phyloP scores from a whole-genome alignment of 179 eudicot species.

The Actinidia arguta region DNA sequence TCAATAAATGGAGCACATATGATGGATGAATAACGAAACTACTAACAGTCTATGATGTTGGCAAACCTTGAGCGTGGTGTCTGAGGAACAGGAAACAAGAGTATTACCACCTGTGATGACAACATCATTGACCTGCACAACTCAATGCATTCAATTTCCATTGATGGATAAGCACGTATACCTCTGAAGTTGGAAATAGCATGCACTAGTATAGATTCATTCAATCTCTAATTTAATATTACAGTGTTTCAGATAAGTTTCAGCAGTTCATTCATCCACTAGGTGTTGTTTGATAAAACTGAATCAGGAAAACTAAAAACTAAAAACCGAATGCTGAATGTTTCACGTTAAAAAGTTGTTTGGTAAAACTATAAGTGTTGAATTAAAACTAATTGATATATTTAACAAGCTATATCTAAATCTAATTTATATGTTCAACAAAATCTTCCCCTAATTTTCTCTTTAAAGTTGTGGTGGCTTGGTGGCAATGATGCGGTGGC shows the following conservation, averaged over 20 bases:
- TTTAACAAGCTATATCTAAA: too few relatives aligned
- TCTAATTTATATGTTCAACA: too few relatives aligned
- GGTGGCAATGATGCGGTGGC: too few relatives aligned
- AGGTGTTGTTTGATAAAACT: too few relatives aligned
- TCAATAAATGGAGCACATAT: not conserved
- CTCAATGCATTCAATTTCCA: constrained; percentile 11
- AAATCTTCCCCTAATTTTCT: too few relatives aligned
- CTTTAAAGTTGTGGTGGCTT: too few relatives aligned
- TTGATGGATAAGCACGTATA: not conserved
- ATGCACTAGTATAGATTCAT: not conserved
- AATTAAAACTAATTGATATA: too few relatives aligned
- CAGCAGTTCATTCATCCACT: not conserved
- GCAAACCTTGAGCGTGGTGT: constrained; percentile 88
- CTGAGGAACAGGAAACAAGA: constrained; percentile 96
- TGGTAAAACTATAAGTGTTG: too few relatives aligned
- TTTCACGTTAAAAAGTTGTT: too few relatives aligned
- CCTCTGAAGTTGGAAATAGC: not conserved
- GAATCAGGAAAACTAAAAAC: too few relatives aligned
- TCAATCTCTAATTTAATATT: constrained; percentile 7
- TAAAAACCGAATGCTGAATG: too few relatives aligned
- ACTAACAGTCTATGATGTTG: constrained; percentile 13
- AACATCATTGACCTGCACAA: constrained; percentile 91
- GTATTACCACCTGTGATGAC: constrained; percentile 86
- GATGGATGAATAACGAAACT: not conserved
- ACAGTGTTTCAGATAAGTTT: not conserved